These are phyloP conservation scores for Elongisporangium prolatum DNA, from an alignment of 352 stramenopile genomes.

Conservation along the genomic window DNA sequence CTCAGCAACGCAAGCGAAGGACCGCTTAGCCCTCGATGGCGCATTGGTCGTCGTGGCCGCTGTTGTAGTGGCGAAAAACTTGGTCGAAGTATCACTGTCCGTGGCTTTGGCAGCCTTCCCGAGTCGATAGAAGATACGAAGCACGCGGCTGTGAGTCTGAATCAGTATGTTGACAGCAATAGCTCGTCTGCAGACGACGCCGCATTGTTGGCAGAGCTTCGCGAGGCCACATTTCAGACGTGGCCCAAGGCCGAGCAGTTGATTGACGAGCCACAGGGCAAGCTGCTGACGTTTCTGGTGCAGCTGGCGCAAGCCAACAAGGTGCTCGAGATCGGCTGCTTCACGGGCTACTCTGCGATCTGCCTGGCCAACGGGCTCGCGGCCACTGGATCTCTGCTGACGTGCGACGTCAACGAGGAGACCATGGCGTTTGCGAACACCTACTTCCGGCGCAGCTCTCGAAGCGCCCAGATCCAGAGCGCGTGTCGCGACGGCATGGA, in stretches of 20 bases:
- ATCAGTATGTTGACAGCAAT: constrained; percentile 15
- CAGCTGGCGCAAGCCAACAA: constrained; percentile 62
- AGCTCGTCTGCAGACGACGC: constrained; percentile 16
- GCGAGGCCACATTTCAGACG: constrained; percentile 23
- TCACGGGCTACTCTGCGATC: constrained; percentile 92
- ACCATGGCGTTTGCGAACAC: constrained; percentile 41
- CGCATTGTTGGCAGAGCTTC: constrained; percentile 32
- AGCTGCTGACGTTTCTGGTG: constrained; percentile 69
- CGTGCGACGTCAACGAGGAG: constrained; percentile 51
- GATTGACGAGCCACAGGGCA: constrained; percentile 53
- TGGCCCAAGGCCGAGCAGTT: constrained; percentile 58
- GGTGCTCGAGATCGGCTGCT: constrained; percentile 91
- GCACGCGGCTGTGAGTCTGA: constrained; percentile 3
- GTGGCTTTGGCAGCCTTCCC: not conserved
- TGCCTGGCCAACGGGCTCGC: constrained; percentile 67
- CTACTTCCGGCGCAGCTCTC: constrained; percentile 45
- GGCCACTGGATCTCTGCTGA: constrained; percentile 25
- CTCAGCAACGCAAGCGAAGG: not conserved
- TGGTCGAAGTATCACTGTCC: not conserved
- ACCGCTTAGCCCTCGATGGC: not conserved
- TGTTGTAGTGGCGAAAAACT: not conserved
- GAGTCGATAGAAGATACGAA: not conserved
- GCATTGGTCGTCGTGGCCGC: not conserved
- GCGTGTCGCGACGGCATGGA: constrained; percentile 37
- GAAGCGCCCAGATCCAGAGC: constrained; percentile 26